A percentile compares a stretch with the other conserved stretches of the same genome.
Evolutionary conservation across 2,329 filamentous ascomycete species (phyloP).

Genomic region (Diaporthe australafricana): DNA sequence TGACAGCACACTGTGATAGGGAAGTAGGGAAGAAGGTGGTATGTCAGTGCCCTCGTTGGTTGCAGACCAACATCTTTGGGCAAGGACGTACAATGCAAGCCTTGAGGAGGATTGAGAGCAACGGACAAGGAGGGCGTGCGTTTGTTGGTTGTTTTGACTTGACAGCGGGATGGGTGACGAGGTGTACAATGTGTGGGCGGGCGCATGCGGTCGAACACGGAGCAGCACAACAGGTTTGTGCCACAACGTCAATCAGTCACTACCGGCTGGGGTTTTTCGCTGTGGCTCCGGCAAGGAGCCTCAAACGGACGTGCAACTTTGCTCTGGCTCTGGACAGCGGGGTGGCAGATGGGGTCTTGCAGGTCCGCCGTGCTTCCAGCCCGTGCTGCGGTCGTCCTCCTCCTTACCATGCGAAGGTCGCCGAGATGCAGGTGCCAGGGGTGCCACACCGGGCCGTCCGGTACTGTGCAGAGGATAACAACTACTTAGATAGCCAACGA

Average conservation of each 20-base stretch:
- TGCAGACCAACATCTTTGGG: slow-evolving; percentile 3
- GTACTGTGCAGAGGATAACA: not conserved
- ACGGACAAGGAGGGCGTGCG: not conserved
- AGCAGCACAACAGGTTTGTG: not conserved
- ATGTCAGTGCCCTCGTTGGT: not conserved
- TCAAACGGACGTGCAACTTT: slow-evolving; percentile 9
- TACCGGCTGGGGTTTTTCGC: not conserved
- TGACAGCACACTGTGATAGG: not conserved
- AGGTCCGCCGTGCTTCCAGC: not conserved
- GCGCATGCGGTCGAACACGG: not conserved
- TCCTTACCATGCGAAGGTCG: not conserved
- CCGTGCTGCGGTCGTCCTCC: not conserved
- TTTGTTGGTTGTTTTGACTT: not conserved
- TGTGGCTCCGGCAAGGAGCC: not conserved
- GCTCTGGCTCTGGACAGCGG: not conserved
- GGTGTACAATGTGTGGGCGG: not conserved
- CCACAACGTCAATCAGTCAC: not conserved
- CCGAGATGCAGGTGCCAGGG: not conserved
- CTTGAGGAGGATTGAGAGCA: not conserved
- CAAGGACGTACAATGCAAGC: not conserved
- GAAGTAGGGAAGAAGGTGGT: not conserved
- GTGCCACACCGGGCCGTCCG: not conserved
- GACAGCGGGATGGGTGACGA: not conserved
- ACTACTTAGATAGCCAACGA: not conserved
- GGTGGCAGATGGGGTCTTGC: not conserved